Evolutionary conservation across 2,329 filamentous ascomycete genomes (phyloP).

Genomic region (Aspergillus sp.): DNA sequence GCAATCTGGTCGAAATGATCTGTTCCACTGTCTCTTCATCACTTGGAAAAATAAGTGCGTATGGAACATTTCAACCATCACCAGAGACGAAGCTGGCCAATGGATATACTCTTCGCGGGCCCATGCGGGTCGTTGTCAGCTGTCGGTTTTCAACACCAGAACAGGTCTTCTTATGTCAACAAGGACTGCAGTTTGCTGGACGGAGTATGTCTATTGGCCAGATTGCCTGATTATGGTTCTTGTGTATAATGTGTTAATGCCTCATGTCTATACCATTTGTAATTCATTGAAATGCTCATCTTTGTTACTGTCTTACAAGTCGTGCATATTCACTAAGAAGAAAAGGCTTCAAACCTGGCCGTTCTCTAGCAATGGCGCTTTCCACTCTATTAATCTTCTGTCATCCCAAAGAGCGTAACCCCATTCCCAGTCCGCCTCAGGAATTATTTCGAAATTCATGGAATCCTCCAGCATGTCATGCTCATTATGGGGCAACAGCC

Average conservation of each 20-base stretch:
- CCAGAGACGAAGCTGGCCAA: not conserved
- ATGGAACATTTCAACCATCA: not conserved
- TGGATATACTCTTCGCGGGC: not conserved
- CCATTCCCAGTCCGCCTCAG: slow-evolving; percentile 3
- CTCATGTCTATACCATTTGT: too few relatives aligned
- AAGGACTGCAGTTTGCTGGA: not conserved
- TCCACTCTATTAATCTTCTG: slow-evolving; percentile 6
- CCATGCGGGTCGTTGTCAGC: not conserved
- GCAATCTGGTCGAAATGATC: not conserved
- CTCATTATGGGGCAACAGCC: not conserved
- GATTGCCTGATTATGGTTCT: too few relatives aligned
- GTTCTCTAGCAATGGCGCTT: not conserved
- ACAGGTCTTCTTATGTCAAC: not conserved
- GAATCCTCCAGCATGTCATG: not conserved
- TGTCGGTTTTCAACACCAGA: not conserved
- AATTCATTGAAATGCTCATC: too few relatives aligned
- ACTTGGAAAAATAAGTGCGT: not conserved
- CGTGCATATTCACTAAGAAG: too few relatives aligned
- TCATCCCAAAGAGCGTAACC: slow-evolving; percentile 12
- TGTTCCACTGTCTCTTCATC: not conserved
- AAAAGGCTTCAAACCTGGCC: too few relatives aligned
- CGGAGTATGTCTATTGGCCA: too few relatives aligned
- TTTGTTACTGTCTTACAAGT: too few relatives aligned
- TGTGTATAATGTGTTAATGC: too few relatives aligned
- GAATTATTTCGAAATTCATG: not conserved